Conservation (phyloP, 2,329 filamentous ascomycete genomes). For the Trichoderma aggressivum region DNA sequence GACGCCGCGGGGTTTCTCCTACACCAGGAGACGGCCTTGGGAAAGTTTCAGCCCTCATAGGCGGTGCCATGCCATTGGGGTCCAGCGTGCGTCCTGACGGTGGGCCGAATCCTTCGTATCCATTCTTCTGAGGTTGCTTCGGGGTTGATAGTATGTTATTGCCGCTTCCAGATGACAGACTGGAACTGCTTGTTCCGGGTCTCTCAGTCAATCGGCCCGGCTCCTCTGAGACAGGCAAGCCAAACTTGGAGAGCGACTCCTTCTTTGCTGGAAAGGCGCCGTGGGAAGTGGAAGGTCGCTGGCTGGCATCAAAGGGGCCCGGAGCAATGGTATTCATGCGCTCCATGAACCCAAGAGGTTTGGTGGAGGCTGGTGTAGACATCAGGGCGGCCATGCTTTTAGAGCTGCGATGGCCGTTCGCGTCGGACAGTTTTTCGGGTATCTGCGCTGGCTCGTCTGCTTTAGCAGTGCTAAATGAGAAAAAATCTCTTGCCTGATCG, state of each 20-base stretch:
- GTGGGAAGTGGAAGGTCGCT: constrained; percentile 33
- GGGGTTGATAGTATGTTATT: constrained; percentile 32
- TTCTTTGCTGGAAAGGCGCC: constrained; percentile 35
- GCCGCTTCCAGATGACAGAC: constrained; percentile 23
- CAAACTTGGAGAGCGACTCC: constrained; percentile 27
- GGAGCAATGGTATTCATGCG: constrained; percentile 65
- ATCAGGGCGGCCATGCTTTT: not conserved
- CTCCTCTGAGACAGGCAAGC: constrained; percentile 6
- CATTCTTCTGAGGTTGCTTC: constrained; percentile 46
- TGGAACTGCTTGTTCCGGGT: constrained; percentile 21
- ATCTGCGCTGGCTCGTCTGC: constrained; percentile 40
- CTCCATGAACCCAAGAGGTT: constrained; percentile 44
- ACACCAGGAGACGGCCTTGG: constrained; percentile 39
- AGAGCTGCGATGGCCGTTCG: constrained; percentile 47
- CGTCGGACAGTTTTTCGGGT: constrained; percentile 43
- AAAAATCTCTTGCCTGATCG: constrained; percentile 45
- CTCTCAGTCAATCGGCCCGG: constrained; percentile 9
- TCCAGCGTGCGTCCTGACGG: constrained; percentile 40
- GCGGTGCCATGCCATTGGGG: constrained; percentile 36
- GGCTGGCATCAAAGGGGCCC: constrained; percentile 59
- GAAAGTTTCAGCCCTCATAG: constrained; percentile 52
- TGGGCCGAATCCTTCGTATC: constrained; percentile 57
- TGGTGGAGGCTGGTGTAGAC: not conserved
- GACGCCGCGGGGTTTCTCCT: constrained; percentile 40
- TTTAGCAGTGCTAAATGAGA: constrained; percentile 32